Percentiles rank a stretch among this genome's conserved stretches.
Evolutionary conservation across 139 green algal species (phyloP).

Genomic region (Chlamydomonas applanata): DNA sequence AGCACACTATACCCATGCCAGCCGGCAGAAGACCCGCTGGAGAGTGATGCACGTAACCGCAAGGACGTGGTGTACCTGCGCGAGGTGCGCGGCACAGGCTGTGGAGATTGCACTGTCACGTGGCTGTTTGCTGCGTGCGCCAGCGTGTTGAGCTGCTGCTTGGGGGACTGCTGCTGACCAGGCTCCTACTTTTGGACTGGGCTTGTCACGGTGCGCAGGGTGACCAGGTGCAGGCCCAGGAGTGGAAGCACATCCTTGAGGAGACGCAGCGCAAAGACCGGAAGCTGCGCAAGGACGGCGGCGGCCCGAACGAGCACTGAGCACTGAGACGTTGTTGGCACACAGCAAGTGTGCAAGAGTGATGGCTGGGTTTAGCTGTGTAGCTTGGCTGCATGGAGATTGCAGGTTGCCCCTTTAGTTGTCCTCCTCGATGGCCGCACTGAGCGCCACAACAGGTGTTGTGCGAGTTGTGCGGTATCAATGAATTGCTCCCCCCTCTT

Average conservation of each 20-base stretch:
- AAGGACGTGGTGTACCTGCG: conserved; percentile 45
- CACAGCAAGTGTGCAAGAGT: too few relatives aligned
- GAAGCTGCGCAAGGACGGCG: conserved; percentile 37
- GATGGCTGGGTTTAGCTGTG: too few relatives aligned
- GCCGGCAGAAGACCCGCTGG: conserved; percentile 16
- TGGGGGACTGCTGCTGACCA: background rate
- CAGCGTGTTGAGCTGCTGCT: background rate
- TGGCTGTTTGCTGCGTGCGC: background rate
- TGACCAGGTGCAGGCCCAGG: conserved; percentile 32
- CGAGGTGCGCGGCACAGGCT: too few relatives aligned
- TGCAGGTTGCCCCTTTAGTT: too few relatives aligned
- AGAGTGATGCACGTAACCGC: conserved; percentile 43
- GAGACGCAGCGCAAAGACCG: conserved; percentile 47
- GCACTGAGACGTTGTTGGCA: too few relatives aligned
- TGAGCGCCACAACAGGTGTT: too few relatives aligned
- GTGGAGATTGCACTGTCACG: too few relatives aligned
- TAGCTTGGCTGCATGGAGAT: too few relatives aligned
- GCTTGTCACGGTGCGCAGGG: too few relatives aligned
- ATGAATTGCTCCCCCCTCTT: too few relatives aligned
- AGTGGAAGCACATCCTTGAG: conserved; percentile 57
- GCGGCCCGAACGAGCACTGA: conserved; percentile 46
- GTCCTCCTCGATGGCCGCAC: too few relatives aligned
- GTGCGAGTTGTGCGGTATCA: too few relatives aligned
- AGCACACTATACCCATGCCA: background rate
- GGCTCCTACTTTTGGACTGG: background rate